Percentiles rank a stretch among this genome's conserved stretches.
phyloP scores from a whole-genome alignment of 2,329 filamentous ascomycete species.

The Exophiala oligosperma region DNA sequence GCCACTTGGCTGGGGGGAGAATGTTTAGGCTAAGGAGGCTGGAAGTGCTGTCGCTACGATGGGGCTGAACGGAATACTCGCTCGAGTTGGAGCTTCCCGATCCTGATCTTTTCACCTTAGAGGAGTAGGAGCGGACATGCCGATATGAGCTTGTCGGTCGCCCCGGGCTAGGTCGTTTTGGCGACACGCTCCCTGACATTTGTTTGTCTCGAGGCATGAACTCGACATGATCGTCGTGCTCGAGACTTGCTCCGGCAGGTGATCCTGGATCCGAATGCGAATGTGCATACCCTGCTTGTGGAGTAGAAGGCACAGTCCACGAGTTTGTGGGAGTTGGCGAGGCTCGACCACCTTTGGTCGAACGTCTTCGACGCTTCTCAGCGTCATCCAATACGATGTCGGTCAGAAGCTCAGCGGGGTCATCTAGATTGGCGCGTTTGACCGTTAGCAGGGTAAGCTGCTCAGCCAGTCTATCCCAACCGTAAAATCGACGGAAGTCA shows the following conservation, averaged over 20 bases:
- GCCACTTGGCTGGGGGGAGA: constrained; percentile 86
- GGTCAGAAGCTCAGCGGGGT: constrained; percentile 84
- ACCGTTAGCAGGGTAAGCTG: constrained; percentile 86
- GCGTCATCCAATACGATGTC: constrained; percentile 96
- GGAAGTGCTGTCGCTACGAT: constrained; percentile 66
- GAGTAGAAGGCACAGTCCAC: constrained; percentile 61
- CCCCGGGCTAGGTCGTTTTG: constrained; percentile 72
- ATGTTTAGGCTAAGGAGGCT: constrained; percentile 72
- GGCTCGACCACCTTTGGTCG: constrained; percentile 70
- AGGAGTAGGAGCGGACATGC: constrained; percentile 63
- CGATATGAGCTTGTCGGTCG: constrained; percentile 67
- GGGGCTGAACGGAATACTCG: constrained; percentile 55
- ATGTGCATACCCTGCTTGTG: constrained; percentile 65
- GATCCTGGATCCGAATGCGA: constrained; percentile 70
- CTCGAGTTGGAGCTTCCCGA: constrained; percentile 91
- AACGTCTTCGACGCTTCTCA: constrained; percentile 84
- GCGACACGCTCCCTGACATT: constrained; percentile 69
- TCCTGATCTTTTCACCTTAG: constrained; percentile 80
- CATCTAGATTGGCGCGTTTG: constrained; percentile 83
- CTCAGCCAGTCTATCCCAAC: constrained; percentile 92
- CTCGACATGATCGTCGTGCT: constrained; percentile 32
- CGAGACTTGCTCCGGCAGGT: constrained; percentile 46
- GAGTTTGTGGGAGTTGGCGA: constrained; percentile 67
- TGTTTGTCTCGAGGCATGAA: constrained; percentile 10
- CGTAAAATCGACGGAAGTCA: constrained; percentile 95